phyloP scores from a whole-genome alignment of 2,329 filamentous ascomycete species.

The Balansia obtecta region DNA sequence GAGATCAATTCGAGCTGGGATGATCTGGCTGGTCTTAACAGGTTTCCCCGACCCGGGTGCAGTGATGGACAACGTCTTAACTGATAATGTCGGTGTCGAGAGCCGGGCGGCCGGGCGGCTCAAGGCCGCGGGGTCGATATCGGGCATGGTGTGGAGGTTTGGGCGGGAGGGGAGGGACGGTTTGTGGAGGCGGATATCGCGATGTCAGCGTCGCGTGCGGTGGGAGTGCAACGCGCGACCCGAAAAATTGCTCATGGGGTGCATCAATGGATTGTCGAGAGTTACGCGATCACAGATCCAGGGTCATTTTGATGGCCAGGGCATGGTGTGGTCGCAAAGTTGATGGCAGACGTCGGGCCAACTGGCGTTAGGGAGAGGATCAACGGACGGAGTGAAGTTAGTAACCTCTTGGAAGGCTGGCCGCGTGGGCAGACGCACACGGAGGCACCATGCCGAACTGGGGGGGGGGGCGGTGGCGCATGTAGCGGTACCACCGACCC shows the following conservation, averaged over 20 bases:
- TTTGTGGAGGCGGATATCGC: slow-evolving; percentile 5
- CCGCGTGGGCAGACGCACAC: slow-evolving; percentile 14
- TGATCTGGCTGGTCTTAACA: slow-evolving; percentile 47
- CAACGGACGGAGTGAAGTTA: slow-evolving; percentile 19
- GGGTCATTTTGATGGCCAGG: slow-evolving; percentile 30
- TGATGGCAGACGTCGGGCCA: slow-evolving; percentile 24
- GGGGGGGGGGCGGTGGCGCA: not conserved
- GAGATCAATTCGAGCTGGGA: slow-evolving; percentile 54
- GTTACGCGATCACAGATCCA: slow-evolving; percentile 29
- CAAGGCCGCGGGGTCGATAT: slow-evolving; percentile 58
- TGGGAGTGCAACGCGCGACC: slow-evolving; percentile 32
- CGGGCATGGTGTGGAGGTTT: slow-evolving; percentile 39
- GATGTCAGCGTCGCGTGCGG: slow-evolving; percentile 31
- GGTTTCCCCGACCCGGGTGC: slow-evolving; percentile 36
- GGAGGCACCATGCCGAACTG: not conserved
- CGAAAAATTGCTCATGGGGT: slow-evolving; percentile 29
- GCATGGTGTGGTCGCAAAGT: slow-evolving; percentile 26
- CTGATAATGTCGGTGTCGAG: slow-evolving; percentile 44
- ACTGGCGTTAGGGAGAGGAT: slow-evolving; percentile 16
- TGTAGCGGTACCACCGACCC: not conserved
- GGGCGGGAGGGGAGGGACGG: slow-evolving; percentile 17
- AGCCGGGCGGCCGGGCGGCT: slow-evolving; percentile 48
- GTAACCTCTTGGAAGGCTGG: slow-evolving; percentile 16
- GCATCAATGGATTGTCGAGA: slow-evolving; percentile 24
- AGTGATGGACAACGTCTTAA: slow-evolving; percentile 44